Conservation (phyloP, 78 protist genomes). For the Dictyostelium citrinum region DNA sequence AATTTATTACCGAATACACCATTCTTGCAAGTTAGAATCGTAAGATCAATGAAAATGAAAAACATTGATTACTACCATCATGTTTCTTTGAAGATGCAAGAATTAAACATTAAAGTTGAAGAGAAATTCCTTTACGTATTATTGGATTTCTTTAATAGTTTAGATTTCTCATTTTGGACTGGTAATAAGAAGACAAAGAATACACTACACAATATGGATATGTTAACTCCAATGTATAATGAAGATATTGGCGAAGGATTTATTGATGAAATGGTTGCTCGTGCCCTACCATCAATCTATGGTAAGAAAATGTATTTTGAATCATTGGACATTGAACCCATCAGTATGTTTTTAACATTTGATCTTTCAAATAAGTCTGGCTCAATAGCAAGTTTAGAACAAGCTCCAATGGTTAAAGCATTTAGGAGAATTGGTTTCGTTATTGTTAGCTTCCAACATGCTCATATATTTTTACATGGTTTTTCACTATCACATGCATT, state of each 20-base stretch:
- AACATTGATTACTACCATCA: conserved; percentile 69
- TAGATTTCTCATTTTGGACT: conserved; percentile 67
- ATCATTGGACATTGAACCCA: conserved; percentile 45
- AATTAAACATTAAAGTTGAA: conserved; percentile 45
- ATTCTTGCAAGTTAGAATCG: conserved; percentile 14
- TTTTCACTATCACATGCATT: conserved; percentile 69
- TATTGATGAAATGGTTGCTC: conserved; percentile 40
- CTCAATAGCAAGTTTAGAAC: conserved; percentile 7
- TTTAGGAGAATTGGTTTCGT: conserved; percentile 77
- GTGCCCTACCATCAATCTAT: conserved; percentile 51
- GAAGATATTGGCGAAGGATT: conserved; percentile 55
- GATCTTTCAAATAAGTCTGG: conserved; percentile 60
- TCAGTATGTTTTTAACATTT: conserved; percentile 52
- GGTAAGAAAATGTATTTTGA: conserved; percentile 79
- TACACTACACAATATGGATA: conserved; percentile 12
- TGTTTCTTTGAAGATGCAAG: conserved; percentile 41
- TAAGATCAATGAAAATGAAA: conserved; percentile 50
- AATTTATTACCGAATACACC: not conserved
- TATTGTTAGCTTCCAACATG: conserved; percentile 63
- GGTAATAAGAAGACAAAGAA: conserved; percentile 43
- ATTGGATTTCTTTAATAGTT: conserved; percentile 56
- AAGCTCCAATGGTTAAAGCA: conserved; percentile 69
- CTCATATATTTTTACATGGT: conserved; percentile 50
- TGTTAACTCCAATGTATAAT: conserved; percentile 30
- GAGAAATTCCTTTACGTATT: conserved; percentile 45